Evolutionary conservation across 305 asterid genomes (phyloP), one percentile per base, ranked within the genome.

Genomic region (Fraxinus ornus): DNA sequence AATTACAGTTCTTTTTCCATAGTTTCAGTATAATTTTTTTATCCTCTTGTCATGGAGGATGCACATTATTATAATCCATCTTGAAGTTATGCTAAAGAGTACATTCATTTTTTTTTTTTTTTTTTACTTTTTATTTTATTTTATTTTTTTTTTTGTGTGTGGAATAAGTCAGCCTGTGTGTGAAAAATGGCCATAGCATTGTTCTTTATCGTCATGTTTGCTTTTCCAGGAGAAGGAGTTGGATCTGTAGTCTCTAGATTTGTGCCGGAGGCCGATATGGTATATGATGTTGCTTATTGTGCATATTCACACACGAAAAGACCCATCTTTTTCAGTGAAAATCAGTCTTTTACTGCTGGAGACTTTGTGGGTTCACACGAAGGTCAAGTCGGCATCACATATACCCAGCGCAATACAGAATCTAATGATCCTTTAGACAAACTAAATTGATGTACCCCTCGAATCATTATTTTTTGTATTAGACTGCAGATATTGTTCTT

Each of bases 191-290:
- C 22, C 39, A 12, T 2, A 33, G 76, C n/a, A 35, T 71, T 73
- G 22, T 36, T 7, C 30, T 52, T 78, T 64, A 79, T 57, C 62
- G 22, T 49, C 28, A 13, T 19, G 72, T 79, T 70, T 81, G 39
- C 24, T 77, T 60, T 79, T 82, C 57, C 87, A 94, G 99, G 97
- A 78, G 99, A 94, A 91, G 98, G 97, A 88, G 92, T 95, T 41
- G 97, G 96, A 28, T 74, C 94, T 49, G 84, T 90, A 44, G 89
- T 91, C 77, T 82, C 91, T n/a, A 79, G 84, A 35, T 85, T 79
- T 71, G 82, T 87, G 33, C 79, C 79, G 35, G 91, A 85, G 7
- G 84, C 78, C 60, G 82, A 32, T 66, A 62, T 26, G 83, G 92
- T 92, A 32, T 76, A 81, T 86, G 94, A 85, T 79, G 95, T 87